phyloP scores from a whole-genome alignment of 257 asterid genomes.

The Solanum chaucha region DNA sequence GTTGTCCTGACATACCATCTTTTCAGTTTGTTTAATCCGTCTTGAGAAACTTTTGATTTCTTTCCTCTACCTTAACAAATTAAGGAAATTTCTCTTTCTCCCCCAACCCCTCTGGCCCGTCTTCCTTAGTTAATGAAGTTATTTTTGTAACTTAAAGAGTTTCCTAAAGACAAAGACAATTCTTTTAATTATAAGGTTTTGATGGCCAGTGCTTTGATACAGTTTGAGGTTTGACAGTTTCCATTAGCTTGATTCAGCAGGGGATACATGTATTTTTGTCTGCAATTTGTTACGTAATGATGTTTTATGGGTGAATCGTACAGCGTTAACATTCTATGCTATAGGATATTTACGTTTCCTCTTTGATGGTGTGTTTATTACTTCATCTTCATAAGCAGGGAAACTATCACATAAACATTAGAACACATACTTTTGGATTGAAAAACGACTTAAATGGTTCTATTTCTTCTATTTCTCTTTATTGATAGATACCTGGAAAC shows the following conservation, averaged over 20 bases:
- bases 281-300: background rate
- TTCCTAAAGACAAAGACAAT: background rate
- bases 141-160: background rate
- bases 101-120: background rate
- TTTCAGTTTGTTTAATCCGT: background rate
- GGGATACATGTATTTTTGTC: background rate
- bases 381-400: background rate
- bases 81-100: background rate
- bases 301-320: background rate
- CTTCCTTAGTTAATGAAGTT: background rate
- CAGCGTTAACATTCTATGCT: background rate
- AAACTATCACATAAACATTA: background rate
- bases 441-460: conserved; percentile 3
- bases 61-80: background rate
- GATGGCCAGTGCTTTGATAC: background rate
- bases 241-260: background rate
- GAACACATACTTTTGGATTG: conserved; percentile 5
- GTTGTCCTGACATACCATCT: background rate
- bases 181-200: background rate
- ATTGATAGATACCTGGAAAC: conserved; percentile 83
- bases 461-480: conserved; percentile 24
- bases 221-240: background rate
- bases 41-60: background rate
- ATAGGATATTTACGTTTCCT: background rate
- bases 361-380: background rate